A percentile compares a stretch with the other conserved stretches of the same genome.
Conservation (phyloP, 495 filamentous ascomycete genomes). For the Letharia columbiana region DNA sequence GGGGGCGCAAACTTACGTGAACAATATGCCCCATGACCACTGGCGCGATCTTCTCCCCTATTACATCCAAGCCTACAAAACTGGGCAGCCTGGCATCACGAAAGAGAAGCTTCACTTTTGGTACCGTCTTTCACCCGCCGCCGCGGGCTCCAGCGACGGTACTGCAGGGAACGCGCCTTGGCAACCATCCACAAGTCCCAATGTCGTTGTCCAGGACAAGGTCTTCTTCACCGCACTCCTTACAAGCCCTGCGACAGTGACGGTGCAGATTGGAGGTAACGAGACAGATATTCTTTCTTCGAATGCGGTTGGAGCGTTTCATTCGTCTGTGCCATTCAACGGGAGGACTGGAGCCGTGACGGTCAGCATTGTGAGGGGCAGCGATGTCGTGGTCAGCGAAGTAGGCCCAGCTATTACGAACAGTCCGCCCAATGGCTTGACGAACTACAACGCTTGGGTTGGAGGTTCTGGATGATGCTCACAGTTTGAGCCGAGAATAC, state of each 20-base stretch:
- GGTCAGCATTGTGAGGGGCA: slow-evolving; percentile 41
- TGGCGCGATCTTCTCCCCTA: slow-evolving; percentile 51
- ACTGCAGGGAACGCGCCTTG: slow-evolving; percentile 33
- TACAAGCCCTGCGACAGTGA: slow-evolving; percentile 32
- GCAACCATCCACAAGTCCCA: slow-evolving; percentile 24
- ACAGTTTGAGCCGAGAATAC: neutral
- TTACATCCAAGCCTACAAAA: slow-evolving; percentile 55
- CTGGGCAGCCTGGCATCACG: slow-evolving; percentile 31
- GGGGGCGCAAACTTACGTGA: slow-evolving; percentile 46
- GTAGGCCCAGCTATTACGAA: slow-evolving; percentile 42
- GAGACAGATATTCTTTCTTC: slow-evolving; percentile 35
- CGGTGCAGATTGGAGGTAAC: slow-evolving; percentile 42
- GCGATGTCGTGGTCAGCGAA: slow-evolving; percentile 24
- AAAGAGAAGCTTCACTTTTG: slow-evolving; percentile 49
- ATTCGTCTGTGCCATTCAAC: slow-evolving; percentile 42
- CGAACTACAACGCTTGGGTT: slow-evolving; percentile 47
- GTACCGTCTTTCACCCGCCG: slow-evolving; percentile 46
- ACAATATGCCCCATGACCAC: slow-evolving; percentile 41
- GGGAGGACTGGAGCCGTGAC: slow-evolving; percentile 43
- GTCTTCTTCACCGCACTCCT: slow-evolving; percentile 32
- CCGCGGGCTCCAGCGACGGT: slow-evolving; percentile 28
- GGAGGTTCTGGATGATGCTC: slow-evolving; percentile 21
- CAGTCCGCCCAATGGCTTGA: slow-evolving; percentile 40
- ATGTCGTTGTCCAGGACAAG: slow-evolving; percentile 21
- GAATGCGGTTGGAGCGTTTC: slow-evolving; percentile 42